phyloP scores from a whole-genome alignment of 2,329 filamentous ascomycete species.

The Fusarium sp. region DNA sequence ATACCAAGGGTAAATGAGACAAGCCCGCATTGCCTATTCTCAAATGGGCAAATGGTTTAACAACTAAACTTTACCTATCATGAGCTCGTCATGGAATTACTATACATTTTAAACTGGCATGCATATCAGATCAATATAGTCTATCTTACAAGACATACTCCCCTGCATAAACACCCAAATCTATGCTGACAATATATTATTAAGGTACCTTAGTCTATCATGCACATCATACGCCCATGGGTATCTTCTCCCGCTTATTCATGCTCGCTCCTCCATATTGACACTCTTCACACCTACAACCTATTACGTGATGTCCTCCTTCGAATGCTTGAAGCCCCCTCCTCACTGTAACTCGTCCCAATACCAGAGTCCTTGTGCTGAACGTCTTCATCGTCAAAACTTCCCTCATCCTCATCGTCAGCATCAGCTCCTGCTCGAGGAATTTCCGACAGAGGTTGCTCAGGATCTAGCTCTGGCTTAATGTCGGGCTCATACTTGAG shows the following conservation, averaged over 20 bases:
- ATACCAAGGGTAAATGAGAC: neutral
- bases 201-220: neutral
- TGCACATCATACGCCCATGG: neutral
- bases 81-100: slow-evolving; percentile 37
- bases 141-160: neutral
- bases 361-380: slow-evolving; percentile 59
- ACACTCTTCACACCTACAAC: slow-evolving; percentile 14
- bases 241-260: slow-evolving; percentile 21
- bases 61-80: slow-evolving; percentile 7
- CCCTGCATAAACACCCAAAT: neutral
- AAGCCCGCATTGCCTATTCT: neutral
- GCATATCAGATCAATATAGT: neutral
- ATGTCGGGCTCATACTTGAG: slow-evolving; percentile 54
- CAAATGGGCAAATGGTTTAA: neutral
- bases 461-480: slow-evolving; percentile 50
- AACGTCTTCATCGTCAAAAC: slow-evolving; percentile 45
- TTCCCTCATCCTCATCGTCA: slow-evolving; percentile 57
- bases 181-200: neutral
- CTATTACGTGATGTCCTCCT: slow-evolving; percentile 45
- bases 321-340: slow-evolving; percentile 47
- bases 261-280: neutral
- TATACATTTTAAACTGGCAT: neutral
- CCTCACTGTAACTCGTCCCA: slow-evolving; percentile 65
- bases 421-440: slow-evolving; percentile 54
- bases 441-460: slow-evolving; percentile 49